Conservation (phyloP, 176 grass and related monocot genomes). For the Ananas comosus region DNA sequence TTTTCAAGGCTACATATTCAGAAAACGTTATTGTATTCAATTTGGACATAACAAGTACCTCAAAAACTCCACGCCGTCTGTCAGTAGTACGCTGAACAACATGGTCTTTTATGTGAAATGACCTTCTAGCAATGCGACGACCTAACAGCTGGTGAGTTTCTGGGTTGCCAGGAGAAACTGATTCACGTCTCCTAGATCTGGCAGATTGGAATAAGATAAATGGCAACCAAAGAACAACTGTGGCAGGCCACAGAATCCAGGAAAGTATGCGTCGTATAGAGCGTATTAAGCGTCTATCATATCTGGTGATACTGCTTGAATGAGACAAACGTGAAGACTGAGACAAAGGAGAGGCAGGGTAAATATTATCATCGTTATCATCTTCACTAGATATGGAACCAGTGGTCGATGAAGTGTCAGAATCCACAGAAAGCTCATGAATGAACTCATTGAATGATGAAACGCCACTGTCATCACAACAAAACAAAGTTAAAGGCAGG, state of each 20-base stretch:
- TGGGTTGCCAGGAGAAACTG: conserved; percentile 21
- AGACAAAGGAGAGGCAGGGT: conserved; percentile 60
- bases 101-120: conserved; percentile 62
- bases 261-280: conserved; percentile 55
- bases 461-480: conserved; percentile 49
- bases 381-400: conserved; percentile 67
- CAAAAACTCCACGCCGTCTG: conserved; percentile 86
- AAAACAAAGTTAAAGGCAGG: conserved; percentile 10
- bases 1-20: too few relatives aligned
- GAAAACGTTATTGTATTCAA: too few relatives aligned
- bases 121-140: conserved; percentile 25
- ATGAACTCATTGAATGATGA: conserved; percentile 96
- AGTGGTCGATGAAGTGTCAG: conserved; percentile 44
- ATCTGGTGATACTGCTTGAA: conserved; percentile 51
- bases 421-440: conserved; percentile 79
- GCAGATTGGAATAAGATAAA: conserved; percentile 47
- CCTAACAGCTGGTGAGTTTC: conserved; percentile 27
- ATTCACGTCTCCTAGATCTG: conserved; percentile 32
- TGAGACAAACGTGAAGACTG: conserved; percentile 68
- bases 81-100: conserved; percentile 66
- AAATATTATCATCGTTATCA: conserved; percentile 58
- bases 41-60: conserved; percentile 40
- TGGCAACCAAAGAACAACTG: conserved; percentile 42
- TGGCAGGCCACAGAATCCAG: conserved; percentile 81
- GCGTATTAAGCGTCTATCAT: conserved; percentile 49